phyloP scores from a whole-genome alignment of 2,329 filamentous ascomycete genomes.

The Salinomyces thailandicus region DNA sequence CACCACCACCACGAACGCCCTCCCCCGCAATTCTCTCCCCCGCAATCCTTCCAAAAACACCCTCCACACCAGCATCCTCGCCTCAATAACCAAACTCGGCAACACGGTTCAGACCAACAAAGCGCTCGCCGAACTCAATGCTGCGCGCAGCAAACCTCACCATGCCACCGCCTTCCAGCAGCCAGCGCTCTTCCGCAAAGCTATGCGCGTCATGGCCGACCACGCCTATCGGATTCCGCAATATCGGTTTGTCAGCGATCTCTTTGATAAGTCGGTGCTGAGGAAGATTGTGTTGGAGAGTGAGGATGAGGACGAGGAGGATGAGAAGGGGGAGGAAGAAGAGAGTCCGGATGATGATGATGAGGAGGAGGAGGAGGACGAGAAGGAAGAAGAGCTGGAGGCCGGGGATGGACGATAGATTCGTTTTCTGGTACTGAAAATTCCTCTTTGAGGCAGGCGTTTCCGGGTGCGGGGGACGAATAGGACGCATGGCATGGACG shows the following conservation, averaged over 20 bases:
- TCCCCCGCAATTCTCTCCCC: no score
- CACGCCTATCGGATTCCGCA: conserved; percentile 84
- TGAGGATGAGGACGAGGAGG: no score
- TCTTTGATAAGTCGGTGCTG: conserved; percentile 87
- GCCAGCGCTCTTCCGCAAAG: conserved; percentile 68
- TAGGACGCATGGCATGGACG: no score
- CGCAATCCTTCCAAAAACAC: no score
- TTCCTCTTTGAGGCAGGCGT: no score
- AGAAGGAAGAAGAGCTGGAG: conserved; percentile 33
- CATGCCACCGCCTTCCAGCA: conserved; percentile 66
- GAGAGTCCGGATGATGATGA: no score
- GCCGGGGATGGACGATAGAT: no score
- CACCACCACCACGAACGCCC: conserved; percentile 36
- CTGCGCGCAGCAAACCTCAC: conserved; percentile 38
- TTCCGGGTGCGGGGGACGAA: no score
- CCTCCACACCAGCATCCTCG: conserved; percentile 78
- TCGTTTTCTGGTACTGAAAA: no score
- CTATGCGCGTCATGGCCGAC: conserved; percentile 73
- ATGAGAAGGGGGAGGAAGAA: no score
- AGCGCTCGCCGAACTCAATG: conserved; percentile 66
- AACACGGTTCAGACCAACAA: conserved; percentile 90
- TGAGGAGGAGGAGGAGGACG: no score
- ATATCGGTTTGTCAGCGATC: conserved; percentile 79
- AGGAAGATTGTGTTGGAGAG: conserved; percentile 73
- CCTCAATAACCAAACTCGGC: conserved; percentile 75